Percentiles rank a stretch among this genome's conserved stretches.
These are phyloP conservation scores for Amoebophrya sp. DNA, from an alignment of 169 alveolate genomes.

Conservation along the genomic window DNA sequence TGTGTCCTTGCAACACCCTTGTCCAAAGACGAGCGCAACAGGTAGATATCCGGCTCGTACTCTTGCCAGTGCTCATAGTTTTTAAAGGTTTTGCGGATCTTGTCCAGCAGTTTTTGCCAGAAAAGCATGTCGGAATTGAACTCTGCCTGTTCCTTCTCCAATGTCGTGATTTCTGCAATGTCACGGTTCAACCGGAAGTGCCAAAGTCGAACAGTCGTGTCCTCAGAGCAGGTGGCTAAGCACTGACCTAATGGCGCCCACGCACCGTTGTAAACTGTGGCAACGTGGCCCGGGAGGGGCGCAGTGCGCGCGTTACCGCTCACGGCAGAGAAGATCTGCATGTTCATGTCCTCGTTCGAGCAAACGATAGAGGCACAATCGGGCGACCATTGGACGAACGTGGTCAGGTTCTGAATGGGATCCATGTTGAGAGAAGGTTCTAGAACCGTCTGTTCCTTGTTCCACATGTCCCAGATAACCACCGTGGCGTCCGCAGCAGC, in stretches of 20 bases:
- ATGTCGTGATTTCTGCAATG: slow-evolving; percentile 47
- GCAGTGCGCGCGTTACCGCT: slow-evolving; percentile 51
- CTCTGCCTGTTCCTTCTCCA: slow-evolving; percentile 50
- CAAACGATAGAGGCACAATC: slow-evolving; percentile 37
- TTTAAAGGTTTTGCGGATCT: slow-evolving; percentile 40
- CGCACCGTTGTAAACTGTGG: slow-evolving; percentile 41
- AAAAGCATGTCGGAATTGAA: slow-evolving; percentile 45
- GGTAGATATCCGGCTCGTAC: slow-evolving; percentile 38
- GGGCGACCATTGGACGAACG: slow-evolving; percentile 52
- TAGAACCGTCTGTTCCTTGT: not conserved
- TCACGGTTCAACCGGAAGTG: slow-evolving; percentile 49
- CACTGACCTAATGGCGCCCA: slow-evolving; percentile 50
- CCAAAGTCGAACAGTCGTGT: slow-evolving; percentile 41
- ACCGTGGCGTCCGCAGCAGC: not conserved
- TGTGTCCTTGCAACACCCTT: slow-evolving; percentile 41
- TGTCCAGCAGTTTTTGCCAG: slow-evolving; percentile 32
- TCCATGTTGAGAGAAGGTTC: slow-evolving; percentile 26
- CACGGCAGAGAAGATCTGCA: slow-evolving; percentile 50
- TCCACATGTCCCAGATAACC: slow-evolving; percentile 37
- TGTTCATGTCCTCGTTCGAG: slow-evolving; percentile 48
- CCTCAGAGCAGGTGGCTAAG: slow-evolving; percentile 46
- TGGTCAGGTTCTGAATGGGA: slow-evolving; percentile 48
- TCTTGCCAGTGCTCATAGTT: not conserved
- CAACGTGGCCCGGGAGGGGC: slow-evolving; percentile 50
- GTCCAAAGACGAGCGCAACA: slow-evolving; percentile 36